A percentile compares a stretch with the other conserved stretches of the same genome.
Conservation (phyloP, 1,284 basidiomycete genomes). For the Ustilago trichophora region DNA sequence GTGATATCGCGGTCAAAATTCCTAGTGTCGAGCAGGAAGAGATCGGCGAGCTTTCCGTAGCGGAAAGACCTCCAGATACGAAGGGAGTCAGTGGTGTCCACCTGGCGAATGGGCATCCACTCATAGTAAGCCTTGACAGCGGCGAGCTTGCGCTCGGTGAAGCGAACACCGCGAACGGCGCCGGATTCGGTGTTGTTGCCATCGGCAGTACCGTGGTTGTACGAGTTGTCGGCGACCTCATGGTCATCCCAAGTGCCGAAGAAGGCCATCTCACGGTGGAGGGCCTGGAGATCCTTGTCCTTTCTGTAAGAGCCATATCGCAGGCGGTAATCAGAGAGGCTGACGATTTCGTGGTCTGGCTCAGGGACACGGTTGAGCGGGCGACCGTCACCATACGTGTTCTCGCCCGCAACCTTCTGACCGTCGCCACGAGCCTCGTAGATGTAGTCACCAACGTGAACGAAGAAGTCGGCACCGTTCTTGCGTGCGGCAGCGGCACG, state of each 20-base stretch:
- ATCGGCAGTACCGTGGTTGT: slow-evolving; percentile 74
- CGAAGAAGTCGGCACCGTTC: slow-evolving; percentile 72
- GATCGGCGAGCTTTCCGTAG: slow-evolving; percentile 49
- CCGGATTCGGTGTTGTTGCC: slow-evolving; percentile 73
- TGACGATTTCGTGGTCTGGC: slow-evolving; percentile 72
- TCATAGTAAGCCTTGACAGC: slow-evolving; percentile 76
- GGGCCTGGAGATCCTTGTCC: slow-evolving; percentile 40
- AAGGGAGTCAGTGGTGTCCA: slow-evolving; percentile 73
- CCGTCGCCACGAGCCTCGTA: slow-evolving; percentile 59
- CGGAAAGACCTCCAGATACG: slow-evolving; percentile 75
- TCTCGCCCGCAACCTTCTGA: slow-evolving; percentile 23
- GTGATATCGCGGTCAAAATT: slow-evolving; percentile 76
- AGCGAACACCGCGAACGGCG: slow-evolving; percentile 60
- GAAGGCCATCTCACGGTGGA: slow-evolving; percentile 31
- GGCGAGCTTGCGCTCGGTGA: slow-evolving; percentile 75
- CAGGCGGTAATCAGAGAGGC: slow-evolving; percentile 74
- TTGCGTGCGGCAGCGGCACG: slow-evolving; percentile 71
- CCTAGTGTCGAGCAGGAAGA: slow-evolving; percentile 73
- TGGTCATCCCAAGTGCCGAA: slow-evolving; percentile 71
- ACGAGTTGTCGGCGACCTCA: slow-evolving; percentile 74
- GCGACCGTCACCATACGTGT: slow-evolving; percentile 65
- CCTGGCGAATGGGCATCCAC: slow-evolving; percentile 77
- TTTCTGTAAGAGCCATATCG: slow-evolving; percentile 72
- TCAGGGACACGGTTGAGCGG: slow-evolving; percentile 62
- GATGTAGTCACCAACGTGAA: slow-evolving; percentile 75